Base-by-base conservation (phyloP, 2,329 filamentous ascomycete species). In the Colletotrichum chlorophyti region DNA sequence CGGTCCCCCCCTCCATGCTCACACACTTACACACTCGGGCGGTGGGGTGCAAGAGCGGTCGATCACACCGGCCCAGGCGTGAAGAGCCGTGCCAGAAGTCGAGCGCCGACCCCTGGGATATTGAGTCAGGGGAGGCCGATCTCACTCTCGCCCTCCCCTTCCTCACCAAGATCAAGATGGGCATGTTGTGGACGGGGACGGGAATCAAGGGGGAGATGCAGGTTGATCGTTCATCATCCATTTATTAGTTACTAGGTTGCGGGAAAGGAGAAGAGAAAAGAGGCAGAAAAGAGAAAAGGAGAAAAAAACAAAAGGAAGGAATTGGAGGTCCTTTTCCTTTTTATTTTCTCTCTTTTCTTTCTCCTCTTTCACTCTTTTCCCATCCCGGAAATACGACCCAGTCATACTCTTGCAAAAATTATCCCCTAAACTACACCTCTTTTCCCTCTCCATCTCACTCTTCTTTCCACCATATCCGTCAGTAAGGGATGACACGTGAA, bases 301-400 rank as follows among this genome's bases (percentile, higher is more conserved):
- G 15, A 15, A 34, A 34, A 15, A 34, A 10, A 34, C 10, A 34
- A 34, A 34, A 10, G 31, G 10, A 34, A 34, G n/a, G 10, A 34
- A 10, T 10, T n/a, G 15, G 15, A 10, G 10, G 31, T n/a, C 31
- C 31, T 34, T 34, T 34, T 34, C 10, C 67, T 64, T 65, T 66
- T 61, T 60, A 63, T 66, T 64, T 64, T 34, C 10, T 34, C 34
- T 68, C 66, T 65, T 70, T 74, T 75, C 74, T n/a, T n/a, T n/a
- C n/a, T n/a, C n/a, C n/a, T n/a, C n/a, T n/a, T n/a, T n/a, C n/a
- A n/a, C n/a, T 74, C 69, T 32, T 64, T 63, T 68, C 65, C 67
- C 73, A 76, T 72, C 70, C 71, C 74, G 69, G 72, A 75, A 72
- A 79, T 80, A 80, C 78, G 76, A 81, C 70, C 79, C 79, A 81